A percentile compares a stretch with the other conserved stretches of the same genome.
phyloP scores from a whole-genome alignment of 1,284 basidiomycete species.

The Coniferiporia weirii region DNA sequence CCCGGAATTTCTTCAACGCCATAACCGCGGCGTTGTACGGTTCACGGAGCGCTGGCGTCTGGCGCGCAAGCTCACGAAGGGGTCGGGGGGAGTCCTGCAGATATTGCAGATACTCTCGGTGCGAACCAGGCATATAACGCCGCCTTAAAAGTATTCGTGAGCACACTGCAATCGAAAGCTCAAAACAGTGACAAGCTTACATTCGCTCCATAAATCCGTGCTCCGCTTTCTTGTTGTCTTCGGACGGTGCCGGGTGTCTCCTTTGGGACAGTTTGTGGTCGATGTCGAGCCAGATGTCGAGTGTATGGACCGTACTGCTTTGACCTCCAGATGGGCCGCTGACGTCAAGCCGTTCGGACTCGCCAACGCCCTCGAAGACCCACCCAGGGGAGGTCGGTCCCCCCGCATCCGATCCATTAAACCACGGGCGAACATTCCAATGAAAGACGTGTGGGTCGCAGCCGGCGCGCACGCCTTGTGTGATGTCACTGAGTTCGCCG shows the following conservation, averaged over 20 bases:
- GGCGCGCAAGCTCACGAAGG: slow-evolving; percentile 54
- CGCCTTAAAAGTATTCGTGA: slow-evolving; percentile 26
- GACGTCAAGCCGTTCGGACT: slow-evolving; percentile 53
- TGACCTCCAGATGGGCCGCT: slow-evolving; percentile 94
- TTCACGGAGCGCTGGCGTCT: slow-evolving; percentile 51
- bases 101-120: slow-evolving; percentile 59
- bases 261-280: slow-evolving; percentile 77
- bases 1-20: slow-evolving; percentile 77
- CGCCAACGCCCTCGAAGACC: slow-evolving; percentile 78
- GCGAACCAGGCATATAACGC: slow-evolving; percentile 75
- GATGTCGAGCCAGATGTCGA: slow-evolving; percentile 77
- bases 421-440: slow-evolving; percentile 92
- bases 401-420: slow-evolving; percentile 72
- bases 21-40: slow-evolving; percentile 78
- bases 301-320: slow-evolving; percentile 81
- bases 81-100: slow-evolving; percentile 45
- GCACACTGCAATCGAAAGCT: background rate
- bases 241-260: slow-evolving; percentile 64
- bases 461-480: slow-evolving; percentile 63
- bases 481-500: slow-evolving; percentile 65
- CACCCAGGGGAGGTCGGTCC: slow-evolving; percentile 57
- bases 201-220: slow-evolving; percentile 78
- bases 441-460: slow-evolving; percentile 91
- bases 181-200: slow-evolving; percentile 24
- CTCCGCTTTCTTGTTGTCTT: slow-evolving; percentile 57